Conservation (phyloP, 306 rosid genomes). For the Pueraria montana region DNA sequence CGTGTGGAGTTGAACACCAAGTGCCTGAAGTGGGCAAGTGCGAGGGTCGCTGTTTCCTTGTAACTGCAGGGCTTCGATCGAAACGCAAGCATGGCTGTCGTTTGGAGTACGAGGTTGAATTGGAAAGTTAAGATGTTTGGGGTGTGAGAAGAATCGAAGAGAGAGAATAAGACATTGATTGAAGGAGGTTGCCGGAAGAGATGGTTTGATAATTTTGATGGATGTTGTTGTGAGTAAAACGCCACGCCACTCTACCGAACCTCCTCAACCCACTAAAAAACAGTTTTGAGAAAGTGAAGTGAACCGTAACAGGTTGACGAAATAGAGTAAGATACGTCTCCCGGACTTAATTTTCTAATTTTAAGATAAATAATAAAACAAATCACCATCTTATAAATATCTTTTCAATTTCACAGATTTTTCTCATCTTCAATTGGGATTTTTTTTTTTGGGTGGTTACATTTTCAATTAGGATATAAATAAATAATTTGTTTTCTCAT, state of each 20-base stretch:
- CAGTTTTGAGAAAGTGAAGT: background rate
- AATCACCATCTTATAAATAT: background rate
- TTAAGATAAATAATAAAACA: background rate
- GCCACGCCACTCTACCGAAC: conserved; percentile 19
- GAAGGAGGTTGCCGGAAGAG: background rate
- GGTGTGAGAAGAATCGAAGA: conserved; percentile 12
- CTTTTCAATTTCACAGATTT: background rate
- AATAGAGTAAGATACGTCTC: background rate
- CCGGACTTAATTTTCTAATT: too few species aligned
- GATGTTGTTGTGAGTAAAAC: conserved; percentile 6
- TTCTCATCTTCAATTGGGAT: background rate
- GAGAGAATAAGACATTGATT: conserved; percentile 23
- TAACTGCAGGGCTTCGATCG: conserved; percentile 71
- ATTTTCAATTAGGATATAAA: too few species aligned
- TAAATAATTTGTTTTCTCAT: background rate
- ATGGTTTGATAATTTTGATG: background rate
- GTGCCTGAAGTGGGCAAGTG: conserved; percentile 66
- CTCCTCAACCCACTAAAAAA: background rate
- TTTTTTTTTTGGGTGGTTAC: too few species aligned
- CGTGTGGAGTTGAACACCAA: conserved; percentile 63
- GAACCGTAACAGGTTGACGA: background rate
- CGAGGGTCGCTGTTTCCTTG: conserved; percentile 65
- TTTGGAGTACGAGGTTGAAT: conserved; percentile 1
- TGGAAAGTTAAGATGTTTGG: background rate
- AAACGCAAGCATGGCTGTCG: conserved; percentile 47